Percentiles rank a stretch among this genome's conserved stretches.
These are phyloP conservation scores for Solanum medicagineum DNA, from an alignment of 257 asterid species.

Conservation along the genomic window DNA sequence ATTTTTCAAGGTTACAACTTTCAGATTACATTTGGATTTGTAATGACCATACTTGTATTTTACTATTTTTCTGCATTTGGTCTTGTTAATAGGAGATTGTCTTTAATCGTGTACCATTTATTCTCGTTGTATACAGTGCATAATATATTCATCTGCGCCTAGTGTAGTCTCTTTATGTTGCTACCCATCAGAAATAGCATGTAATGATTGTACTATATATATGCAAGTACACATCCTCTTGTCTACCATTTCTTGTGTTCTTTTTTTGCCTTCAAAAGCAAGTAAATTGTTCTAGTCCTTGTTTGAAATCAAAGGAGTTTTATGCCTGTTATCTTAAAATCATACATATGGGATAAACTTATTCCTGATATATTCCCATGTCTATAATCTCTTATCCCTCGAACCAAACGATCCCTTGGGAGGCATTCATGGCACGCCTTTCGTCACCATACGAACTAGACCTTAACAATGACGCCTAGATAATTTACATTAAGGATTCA, in stretches of 20 bases:
- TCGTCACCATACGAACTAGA: too few relatives aligned
- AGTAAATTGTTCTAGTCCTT: neutral
- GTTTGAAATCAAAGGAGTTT: neutral
- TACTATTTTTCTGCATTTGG: neutral
- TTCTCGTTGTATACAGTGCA: neutral
- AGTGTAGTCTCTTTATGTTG: neutral
- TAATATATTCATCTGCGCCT: neutral
- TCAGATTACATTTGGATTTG: slow-evolving; percentile 14
- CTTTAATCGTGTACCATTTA: neutral
- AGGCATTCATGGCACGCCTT: too few relatives aligned
- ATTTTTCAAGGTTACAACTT: neutral
- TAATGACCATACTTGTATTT: neutral
- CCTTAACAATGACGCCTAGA: too few relatives aligned
- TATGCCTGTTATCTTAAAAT: neutral
- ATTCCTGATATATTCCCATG: neutral
- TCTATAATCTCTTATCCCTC: neutral
- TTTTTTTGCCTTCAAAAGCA: neutral
- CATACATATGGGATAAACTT: neutral
- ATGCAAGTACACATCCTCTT: neutral
- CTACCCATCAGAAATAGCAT: neutral
- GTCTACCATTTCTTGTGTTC: neutral
- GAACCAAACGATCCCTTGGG: neutral
- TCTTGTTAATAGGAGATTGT: neutral
- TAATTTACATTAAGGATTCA: too few relatives aligned
- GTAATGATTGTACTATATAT: neutral